These are phyloP conservation scores for Dendrocalamus sinicus DNA, from an alignment of 176 grass and related monocot species.

Conservation along the genomic window DNA sequence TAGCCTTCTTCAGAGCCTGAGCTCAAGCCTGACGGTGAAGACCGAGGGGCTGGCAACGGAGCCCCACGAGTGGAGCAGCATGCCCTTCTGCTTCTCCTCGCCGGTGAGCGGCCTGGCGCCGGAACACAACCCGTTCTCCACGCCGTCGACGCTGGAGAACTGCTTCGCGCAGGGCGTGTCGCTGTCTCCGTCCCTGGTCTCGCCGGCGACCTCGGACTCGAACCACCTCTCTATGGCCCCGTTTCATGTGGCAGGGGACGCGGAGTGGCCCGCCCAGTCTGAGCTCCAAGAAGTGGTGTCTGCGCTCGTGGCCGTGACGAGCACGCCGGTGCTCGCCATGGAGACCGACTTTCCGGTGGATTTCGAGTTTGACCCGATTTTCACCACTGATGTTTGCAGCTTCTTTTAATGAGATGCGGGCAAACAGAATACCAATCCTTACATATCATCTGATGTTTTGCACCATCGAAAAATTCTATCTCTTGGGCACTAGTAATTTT, in stretches of 20 bases:
- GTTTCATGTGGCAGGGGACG: conserved; percentile 21
- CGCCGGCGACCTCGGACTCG: conserved; percentile 63
- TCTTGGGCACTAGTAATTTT: not conserved
- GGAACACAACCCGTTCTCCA: conserved; percentile 39
- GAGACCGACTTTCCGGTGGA: conserved; percentile 43
- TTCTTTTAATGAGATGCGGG: conserved; percentile 41
- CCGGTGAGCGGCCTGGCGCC: conserved; percentile 21
- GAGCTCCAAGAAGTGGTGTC: conserved; percentile 54
- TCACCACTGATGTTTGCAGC: conserved; percentile 33
- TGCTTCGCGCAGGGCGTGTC: conserved; percentile 13
- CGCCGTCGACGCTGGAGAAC: conserved; percentile 41
- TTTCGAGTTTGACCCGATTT: conserved; percentile 32
- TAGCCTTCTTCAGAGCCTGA: conserved; percentile 43
- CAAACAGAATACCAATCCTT: not conserved
- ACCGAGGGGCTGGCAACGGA: conserved; percentile 39
- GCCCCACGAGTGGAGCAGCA: not conserved
- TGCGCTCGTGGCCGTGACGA: conserved; percentile 31
- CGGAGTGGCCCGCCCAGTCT: not conserved
- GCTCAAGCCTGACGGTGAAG: conserved; percentile 44
- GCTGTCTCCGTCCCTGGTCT: conserved; percentile 44
- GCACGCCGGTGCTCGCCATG: conserved; percentile 19
- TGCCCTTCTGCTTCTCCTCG: conserved; percentile 52
- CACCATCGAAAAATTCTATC: not conserved
- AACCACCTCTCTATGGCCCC: conserved; percentile 25
- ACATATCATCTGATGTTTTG: conserved; percentile 6